A percentile compares a stretch with the other conserved stretches of the same genome.
Conservation (phyloP, 169 alveolate species). For the Besnoitia besnoiti region DNA sequence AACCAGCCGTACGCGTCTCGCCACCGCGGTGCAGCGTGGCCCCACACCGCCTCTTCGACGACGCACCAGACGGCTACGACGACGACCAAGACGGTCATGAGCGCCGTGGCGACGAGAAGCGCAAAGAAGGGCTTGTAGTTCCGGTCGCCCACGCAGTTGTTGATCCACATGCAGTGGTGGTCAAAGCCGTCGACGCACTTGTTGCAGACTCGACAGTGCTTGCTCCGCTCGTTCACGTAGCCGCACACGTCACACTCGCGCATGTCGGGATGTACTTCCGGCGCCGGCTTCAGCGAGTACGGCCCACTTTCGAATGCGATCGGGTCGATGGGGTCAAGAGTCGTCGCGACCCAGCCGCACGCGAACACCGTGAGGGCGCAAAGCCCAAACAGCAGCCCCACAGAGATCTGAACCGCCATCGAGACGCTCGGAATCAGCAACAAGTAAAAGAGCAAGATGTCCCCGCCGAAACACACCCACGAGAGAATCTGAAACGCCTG, state of each 20-base stretch:
- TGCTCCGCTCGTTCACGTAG: slow-evolving; percentile 48
- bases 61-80: background rate
- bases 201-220: slow-evolving; percentile 85
- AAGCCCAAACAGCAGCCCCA: slow-evolving; percentile 33
- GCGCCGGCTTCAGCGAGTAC: background rate
- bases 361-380: background rate
- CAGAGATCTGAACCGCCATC: background rate
- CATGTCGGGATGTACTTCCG: slow-evolving; percentile 25
- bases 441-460: slow-evolving; percentile 28
- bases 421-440: slow-evolving; percentile 49
- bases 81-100: background rate
- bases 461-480: slow-evolving; percentile 41
- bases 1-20: slow-evolving; percentile 47
- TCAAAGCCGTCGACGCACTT: slow-evolving; percentile 84
- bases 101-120: background rate
- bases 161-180: slow-evolving; percentile 91
- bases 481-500: slow-evolving; percentile 55
- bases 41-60: slow-evolving; percentile 5
- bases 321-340: slow-evolving; percentile 64
- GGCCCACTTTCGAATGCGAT: slow-evolving; percentile 52
- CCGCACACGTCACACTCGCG: slow-evolving; percentile 61
- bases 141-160: slow-evolving; percentile 85
- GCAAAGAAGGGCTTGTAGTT: slow-evolving; percentile 72
- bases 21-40: background rate
- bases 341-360: slow-evolving; percentile 34